These are phyloP conservation scores for Pseudogymnoascus sp. DNA, from an alignment of 2,329 filamentous ascomycete genomes.

Conservation along the genomic window DNA sequence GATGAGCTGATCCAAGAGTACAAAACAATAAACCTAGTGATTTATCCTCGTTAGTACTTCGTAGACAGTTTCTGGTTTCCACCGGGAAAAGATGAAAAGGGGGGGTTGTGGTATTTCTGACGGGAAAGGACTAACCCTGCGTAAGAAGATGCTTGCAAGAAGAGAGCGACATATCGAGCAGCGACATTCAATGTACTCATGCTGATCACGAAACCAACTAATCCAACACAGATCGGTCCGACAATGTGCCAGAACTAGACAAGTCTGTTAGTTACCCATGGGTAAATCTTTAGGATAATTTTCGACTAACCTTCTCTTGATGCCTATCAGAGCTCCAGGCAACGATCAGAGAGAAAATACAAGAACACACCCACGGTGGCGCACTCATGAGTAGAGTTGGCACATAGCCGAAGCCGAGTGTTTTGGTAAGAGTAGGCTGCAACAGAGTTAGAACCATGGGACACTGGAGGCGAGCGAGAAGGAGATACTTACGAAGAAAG, in stretches of 20 bases:
- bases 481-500: constrained; percentile 42
- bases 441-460: not conserved
- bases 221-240: constrained; percentile 23
- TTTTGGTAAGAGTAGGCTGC: constrained; percentile 32
- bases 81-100: not conserved
- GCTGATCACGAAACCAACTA: constrained; percentile 28
- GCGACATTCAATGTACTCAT: constrained; percentile 24
- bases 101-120: constrained; percentile 20
- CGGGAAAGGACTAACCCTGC: constrained; percentile 50
- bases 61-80: not conserved
- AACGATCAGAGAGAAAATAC: constrained; percentile 47
- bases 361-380: constrained; percentile 53
- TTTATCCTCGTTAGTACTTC: not conserved
- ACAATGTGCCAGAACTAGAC: constrained; percentile 44
- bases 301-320: constrained; percentile 36
- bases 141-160: constrained; percentile 25
- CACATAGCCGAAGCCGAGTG: constrained; percentile 45
- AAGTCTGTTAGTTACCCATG: constrained; percentile 51
- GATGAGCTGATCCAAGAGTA: constrained; percentile 47
- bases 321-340: constrained; percentile 50
- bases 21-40: constrained; percentile 43
- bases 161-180: constrained; percentile 28
- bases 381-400: constrained; percentile 49
- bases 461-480: not conserved
- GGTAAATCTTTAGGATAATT: constrained; percentile 45